These are phyloP conservation scores for Chrysoporthe deuterocubensis DNA, from an alignment of 2,329 filamentous ascomycete genomes.

Conservation along the genomic window DNA sequence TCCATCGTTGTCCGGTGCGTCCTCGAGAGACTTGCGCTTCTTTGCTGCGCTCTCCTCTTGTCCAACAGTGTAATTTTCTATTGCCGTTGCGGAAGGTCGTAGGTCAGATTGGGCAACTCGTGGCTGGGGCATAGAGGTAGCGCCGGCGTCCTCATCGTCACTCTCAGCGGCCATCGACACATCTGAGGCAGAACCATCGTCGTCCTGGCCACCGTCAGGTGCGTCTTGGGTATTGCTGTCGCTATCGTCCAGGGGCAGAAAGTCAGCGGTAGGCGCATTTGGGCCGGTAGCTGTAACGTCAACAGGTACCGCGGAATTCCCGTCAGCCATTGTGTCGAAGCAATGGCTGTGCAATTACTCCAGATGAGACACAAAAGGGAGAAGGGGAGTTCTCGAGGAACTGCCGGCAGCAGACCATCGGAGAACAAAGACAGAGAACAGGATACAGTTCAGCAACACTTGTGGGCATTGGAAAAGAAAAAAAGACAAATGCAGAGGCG, in stretches of 20 bases:
- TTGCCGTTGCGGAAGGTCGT: slow-evolving; percentile 11
- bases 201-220: slow-evolving; percentile 16
- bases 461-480: slow-evolving; percentile 24
- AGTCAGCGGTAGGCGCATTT: slow-evolving; percentile 26
- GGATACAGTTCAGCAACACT: slow-evolving; percentile 27
- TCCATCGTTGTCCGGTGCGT: slow-evolving; percentile 16
- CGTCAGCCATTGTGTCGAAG: slow-evolving; percentile 25
- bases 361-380: slow-evolving; percentile 24
- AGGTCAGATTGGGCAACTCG: slow-evolving; percentile 8
- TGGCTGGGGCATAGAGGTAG: slow-evolving; percentile 7
- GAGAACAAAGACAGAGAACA: slow-evolving; percentile 19
- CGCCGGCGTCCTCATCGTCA: slow-evolving; percentile 36
- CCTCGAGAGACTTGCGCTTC: slow-evolving; percentile 36
- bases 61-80: slow-evolving; percentile 27
- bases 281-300: slow-evolving; percentile 23
- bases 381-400: background rate
- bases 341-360: slow-evolving; percentile 16
- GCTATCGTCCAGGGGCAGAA: slow-evolving; percentile 29
- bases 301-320: slow-evolving; percentile 14
- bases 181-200: slow-evolving; percentile 39
- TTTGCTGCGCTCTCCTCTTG: slow-evolving; percentile 33
- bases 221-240: slow-evolving; percentile 24
- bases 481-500: slow-evolving; percentile 4
- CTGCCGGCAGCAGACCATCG: slow-evolving; percentile 18
- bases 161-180: slow-evolving; percentile 42